These are phyloP conservation scores for Botrytis fabae DNA, from an alignment of 2,329 filamentous ascomycete species.

Conservation along the genomic window DNA sequence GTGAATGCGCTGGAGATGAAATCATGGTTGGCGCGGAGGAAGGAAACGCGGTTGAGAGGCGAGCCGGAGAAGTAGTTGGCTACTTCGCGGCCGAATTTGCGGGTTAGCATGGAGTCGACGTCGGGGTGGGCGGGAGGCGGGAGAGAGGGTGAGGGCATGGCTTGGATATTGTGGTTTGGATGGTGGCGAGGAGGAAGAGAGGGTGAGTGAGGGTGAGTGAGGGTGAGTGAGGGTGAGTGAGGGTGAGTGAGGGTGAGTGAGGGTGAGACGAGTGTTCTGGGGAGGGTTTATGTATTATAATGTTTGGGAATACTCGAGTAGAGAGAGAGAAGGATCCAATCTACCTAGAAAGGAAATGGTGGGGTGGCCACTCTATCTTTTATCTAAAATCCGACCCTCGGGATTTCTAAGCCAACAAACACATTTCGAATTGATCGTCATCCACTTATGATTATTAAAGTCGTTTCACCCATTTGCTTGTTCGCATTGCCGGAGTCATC, in stretches of 20 bases:
- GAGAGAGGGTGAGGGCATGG: conserved; percentile 40
- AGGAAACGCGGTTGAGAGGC: conserved; percentile 76
- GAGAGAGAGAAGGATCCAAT: neutral
- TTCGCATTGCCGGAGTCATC: neutral
- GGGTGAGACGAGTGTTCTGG: neutral
- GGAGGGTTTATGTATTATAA: neutral
- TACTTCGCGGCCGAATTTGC: conserved; percentile 76
- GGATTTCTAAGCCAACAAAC: conserved; percentile 19
- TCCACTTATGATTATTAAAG: neutral
- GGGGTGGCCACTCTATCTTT: conserved; percentile 7
- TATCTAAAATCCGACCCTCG: conserved; percentile 8
- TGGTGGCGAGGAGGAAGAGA: neutral
- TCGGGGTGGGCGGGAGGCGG: conserved; percentile 38
- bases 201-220: too few species aligned
- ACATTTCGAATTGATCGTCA: neutral
- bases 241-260: too few species aligned
- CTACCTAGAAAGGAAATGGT: conserved; percentile 4
- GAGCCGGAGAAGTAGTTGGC: conserved; percentile 83
- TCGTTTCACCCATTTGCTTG: neutral
- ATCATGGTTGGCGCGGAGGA: conserved; percentile 68
- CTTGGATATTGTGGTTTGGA: neutral
- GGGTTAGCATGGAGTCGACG: conserved; percentile 60
- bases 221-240: neutral
- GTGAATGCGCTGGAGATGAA: conserved; percentile 69
- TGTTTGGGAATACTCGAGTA: too few species aligned